These are phyloP conservation scores for Fusarium sp. DNA, from an alignment of 2,329 filamentous ascomycete genomes.

Conservation along the genomic window DNA sequence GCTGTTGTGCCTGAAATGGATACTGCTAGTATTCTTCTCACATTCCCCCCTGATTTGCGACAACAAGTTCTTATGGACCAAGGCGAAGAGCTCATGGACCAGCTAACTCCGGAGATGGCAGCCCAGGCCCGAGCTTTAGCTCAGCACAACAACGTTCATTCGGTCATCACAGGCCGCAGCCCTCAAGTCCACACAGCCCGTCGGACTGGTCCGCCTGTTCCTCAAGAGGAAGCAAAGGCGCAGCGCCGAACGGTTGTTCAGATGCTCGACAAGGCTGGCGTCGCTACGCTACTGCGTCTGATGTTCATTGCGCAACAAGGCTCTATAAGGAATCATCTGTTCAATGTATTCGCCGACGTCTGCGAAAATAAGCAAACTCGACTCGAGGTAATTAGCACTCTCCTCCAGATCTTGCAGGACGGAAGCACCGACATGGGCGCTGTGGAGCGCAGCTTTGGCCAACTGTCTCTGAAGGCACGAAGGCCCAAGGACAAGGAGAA, in stretches of 20 bases:
- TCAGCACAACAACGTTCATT: constrained; percentile 51
- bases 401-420: constrained; percentile 94
- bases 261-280: constrained; percentile 95
- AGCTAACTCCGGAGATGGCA: constrained; percentile 85
- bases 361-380: constrained; percentile 98
- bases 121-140: constrained; percentile 82
- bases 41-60: constrained; percentile 84
- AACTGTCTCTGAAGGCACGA: constrained; percentile 90
- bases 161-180: constrained; percentile 47
- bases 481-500: constrained; percentile 76
- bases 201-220: constrained; percentile 49
- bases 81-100: constrained; percentile 86
- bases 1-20: constrained; percentile 80
- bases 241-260: constrained; percentile 88
- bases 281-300: constrained; percentile 94
- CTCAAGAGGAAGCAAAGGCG: constrained; percentile 67
- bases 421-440: constrained; percentile 93
- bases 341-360: constrained; percentile 88
- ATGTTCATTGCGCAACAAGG: constrained; percentile 98
- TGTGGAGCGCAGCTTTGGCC: constrained; percentile 94
- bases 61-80: constrained; percentile 92
- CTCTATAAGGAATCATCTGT: constrained; percentile 84
- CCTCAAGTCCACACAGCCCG: constrained; percentile 40
- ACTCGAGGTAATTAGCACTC: constrained; percentile 90
- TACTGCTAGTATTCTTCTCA: constrained; percentile 89